phyloP scores from a whole-genome alignment of 2,329 filamentous ascomycete genomes.

The Paraconiothyrium sp. region DNA sequence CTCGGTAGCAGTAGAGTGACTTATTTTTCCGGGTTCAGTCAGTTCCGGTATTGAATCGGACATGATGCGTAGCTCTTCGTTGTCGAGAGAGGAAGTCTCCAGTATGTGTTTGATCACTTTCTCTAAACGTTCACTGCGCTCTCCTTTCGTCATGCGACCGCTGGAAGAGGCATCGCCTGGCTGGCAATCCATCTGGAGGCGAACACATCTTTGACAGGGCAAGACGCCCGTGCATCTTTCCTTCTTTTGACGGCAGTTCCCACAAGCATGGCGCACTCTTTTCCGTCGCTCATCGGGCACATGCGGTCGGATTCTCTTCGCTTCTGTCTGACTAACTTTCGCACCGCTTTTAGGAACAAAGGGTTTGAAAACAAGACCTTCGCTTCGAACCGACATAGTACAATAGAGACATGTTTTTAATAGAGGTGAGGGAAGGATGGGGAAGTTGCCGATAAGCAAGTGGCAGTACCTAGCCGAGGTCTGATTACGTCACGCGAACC shows the following conservation, averaged over 20 bases:
- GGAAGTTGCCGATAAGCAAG: background rate
- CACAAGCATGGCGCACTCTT: constrained; percentile 8
- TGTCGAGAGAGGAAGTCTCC: background rate
- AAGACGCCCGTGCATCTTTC: constrained; percentile 6
- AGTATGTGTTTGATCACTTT: constrained; percentile 7
- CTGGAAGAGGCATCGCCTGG: background rate
- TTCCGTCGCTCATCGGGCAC: constrained; percentile 12
- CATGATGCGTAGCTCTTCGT: constrained; percentile 8
- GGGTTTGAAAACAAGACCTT: constrained; percentile 2
- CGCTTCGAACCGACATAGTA: constrained; percentile 1
- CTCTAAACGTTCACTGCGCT: constrained; percentile 6
- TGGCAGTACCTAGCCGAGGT: constrained; percentile 1
- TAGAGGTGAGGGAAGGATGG: background rate
- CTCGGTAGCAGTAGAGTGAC: background rate
- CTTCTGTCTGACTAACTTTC: background rate
- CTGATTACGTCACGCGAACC: constrained; percentile 8
- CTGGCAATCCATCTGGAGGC: background rate
- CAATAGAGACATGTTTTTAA: background rate
- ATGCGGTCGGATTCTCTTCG: constrained; percentile 5
- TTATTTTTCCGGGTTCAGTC: background rate
- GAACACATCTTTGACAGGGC: constrained; percentile 8
- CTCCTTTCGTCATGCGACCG: constrained; percentile 1
- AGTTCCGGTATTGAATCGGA: background rate
- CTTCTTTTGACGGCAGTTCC: constrained; percentile 9
- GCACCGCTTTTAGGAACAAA: background rate